Conservation (phyloP, 106 monocot species). For the Phalaenopsis equestris region DNA sequence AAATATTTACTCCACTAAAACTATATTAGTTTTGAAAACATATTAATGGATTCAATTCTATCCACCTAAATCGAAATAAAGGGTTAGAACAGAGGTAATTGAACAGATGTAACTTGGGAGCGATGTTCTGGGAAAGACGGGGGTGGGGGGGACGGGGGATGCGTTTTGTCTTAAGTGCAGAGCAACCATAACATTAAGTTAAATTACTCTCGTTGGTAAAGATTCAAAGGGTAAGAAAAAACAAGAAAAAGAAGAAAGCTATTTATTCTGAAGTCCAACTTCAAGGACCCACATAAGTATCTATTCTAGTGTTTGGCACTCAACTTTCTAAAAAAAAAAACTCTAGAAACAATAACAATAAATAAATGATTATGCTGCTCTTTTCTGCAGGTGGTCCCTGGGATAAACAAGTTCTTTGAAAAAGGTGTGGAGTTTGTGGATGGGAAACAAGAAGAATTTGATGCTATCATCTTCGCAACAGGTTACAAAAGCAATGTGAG, state of each 20-base stretch:
- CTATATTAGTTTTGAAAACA: background rate
- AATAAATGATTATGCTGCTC: background rate
- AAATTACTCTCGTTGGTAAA: background rate
- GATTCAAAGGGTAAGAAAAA: background rate
- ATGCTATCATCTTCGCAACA: slow-evolving; percentile 70
- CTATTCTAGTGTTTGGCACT: too few species aligned
- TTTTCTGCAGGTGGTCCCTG: slow-evolving; percentile 52
- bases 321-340: too few species aligned
- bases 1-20: background rate
- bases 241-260: background rate
- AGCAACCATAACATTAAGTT: background rate
- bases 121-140: background rate
- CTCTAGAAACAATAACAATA: background rate
- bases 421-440: slow-evolving; percentile 61
- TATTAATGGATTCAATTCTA: background rate
- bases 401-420: slow-evolving; percentile 30
- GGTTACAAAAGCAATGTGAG: slow-evolving; percentile 80
- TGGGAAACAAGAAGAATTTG: slow-evolving; percentile 48
- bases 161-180: too few species aligned
- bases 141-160: too few species aligned
- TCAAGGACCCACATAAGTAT: too few species aligned
- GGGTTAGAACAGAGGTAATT: too few species aligned
- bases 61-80: too few species aligned
- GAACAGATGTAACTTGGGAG: background rate
- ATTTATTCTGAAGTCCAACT: too few species aligned